A percentile compares a stretch with the other conserved stretches of the same genome.
These are phyloP conservation scores for Pyrus betulifolia DNA, from an alignment of 306 rosid genomes.

Conservation along the genomic window DNA sequence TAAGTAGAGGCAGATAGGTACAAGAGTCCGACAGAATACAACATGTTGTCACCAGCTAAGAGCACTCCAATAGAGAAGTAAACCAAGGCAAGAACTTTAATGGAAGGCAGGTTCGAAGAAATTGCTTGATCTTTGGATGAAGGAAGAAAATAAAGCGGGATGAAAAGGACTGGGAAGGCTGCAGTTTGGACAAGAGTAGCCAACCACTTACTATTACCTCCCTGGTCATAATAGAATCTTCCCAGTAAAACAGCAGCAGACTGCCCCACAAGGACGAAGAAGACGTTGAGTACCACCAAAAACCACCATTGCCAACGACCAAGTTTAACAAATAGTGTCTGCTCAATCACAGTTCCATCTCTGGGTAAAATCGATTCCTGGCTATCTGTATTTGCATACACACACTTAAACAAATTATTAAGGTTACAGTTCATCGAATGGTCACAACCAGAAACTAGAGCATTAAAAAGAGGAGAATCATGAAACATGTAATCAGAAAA, in stretches of 20 bases:
- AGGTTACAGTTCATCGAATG: neutral
- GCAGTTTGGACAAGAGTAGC: slow-evolving; percentile 87
- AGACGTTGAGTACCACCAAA: slow-evolving; percentile 52
- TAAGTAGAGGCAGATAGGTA: slow-evolving; percentile 91
- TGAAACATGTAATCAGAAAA: neutral
- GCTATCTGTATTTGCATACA: slow-evolving; percentile 31
- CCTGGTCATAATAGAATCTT: slow-evolving; percentile 77
- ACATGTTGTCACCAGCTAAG: slow-evolving; percentile 68
- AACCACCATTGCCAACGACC: slow-evolving; percentile 88
- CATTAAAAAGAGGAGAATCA: neutral
- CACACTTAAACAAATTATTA: neutral
- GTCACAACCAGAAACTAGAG: neutral
- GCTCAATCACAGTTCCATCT: slow-evolving; percentile 17
- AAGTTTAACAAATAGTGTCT: slow-evolving; percentile 31
- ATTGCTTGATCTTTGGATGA: slow-evolving; percentile 33
- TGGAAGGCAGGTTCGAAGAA: slow-evolving; percentile 28
- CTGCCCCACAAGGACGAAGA: slow-evolving; percentile 69
- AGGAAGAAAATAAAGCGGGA: slow-evolving; percentile 52
- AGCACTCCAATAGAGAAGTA: slow-evolving; percentile 57
- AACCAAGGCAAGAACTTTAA: slow-evolving; percentile 25
- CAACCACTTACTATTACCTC: slow-evolving; percentile 92
- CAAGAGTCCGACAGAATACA: slow-evolving; percentile 72
- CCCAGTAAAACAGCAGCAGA: slow-evolving; percentile 81
- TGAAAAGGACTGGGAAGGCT: slow-evolving; percentile 58
- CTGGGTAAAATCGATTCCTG: slow-evolving; percentile 39